Evolutionary conservation across 1,139 yeast genomes (phyloP).

Genomic region (Casaregolazyma suthepensis): DNA sequence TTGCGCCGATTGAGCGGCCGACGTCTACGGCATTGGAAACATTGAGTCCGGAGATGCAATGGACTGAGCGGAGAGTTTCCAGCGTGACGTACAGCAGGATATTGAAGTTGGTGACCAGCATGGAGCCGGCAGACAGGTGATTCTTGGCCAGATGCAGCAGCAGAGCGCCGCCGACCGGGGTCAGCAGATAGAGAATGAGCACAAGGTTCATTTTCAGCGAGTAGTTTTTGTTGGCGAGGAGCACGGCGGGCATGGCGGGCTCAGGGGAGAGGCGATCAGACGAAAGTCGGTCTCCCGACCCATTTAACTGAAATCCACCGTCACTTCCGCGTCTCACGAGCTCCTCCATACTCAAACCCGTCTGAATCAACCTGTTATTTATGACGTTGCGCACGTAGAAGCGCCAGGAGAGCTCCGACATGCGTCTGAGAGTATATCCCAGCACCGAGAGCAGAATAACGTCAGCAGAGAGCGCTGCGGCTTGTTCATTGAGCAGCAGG

Average conservation of each 20-base stretch:
- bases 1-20: not conserved
- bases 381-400: constrained; percentile 11
- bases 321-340: not conserved
- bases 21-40: not conserved
- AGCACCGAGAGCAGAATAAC: constrained; percentile 20
- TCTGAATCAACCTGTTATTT: not conserved
- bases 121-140: constrained; percentile 21
- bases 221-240: not conserved
- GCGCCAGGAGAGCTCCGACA: constrained; percentile 24
- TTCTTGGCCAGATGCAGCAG: constrained; percentile 18
- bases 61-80: constrained; percentile 20
- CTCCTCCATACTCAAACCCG: not conserved
- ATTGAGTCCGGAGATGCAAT: constrained; percentile 12
- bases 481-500: constrained; percentile 19
- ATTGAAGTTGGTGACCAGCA: constrained; percentile 22
- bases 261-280: too few relatives aligned
- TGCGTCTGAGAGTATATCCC: constrained; percentile 23
- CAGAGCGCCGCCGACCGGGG: constrained; percentile 23
- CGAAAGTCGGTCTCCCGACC: too few relatives aligned
- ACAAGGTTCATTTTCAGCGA: constrained; percentile 1
- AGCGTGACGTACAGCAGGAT: constrained; percentile 22
- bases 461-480: constrained; percentile 23
- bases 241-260: too few relatives aligned
- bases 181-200: constrained; percentile 16
- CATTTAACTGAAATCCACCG: not conserved